Base-by-base conservation (phyloP, 2,329 filamentous ascomycete species). In the Colletotrichum sp. region DNA sequence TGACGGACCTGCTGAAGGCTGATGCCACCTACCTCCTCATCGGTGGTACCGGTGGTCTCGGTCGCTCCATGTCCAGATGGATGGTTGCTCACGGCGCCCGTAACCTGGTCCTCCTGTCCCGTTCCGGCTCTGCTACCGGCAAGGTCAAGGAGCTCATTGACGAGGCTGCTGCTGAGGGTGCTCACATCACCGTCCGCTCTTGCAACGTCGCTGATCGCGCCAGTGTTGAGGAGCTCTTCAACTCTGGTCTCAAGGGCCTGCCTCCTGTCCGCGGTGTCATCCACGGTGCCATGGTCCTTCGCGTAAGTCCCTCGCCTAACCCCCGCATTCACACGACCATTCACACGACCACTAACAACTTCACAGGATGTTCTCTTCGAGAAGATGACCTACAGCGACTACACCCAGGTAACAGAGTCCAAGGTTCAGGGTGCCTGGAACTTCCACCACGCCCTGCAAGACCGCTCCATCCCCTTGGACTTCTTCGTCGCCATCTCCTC, bases 401-500 rank as follows among this genome's bases (percentile, higher is more conserved):
- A 88, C 78, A 83, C 82, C 12, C 81, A 84, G 4, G 88, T 90
- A 49, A 85, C 89, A 52, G 83, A 86, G 59, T 87, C 88, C 77
- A 92, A 92, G 80, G 87, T 90, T 0, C 82, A 87, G 8, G 90
- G 89, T 8, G 88, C 87, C 3, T 89, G 87, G 86, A 91, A 92
- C 80, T 85, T 91, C 68, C 89, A 92, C 80, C 82, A 86, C 19
- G 85, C 86, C 2, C 83, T 90, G 3, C 77, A 81, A 27, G 79
- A 82, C 36, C 78, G 82, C 1, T 63, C 75, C 11, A 57, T 68
- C 22, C 81, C 83, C 0, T 83, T 90, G 2, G 88, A 90, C 80
- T 91, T 92, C 82, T 91, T 91, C 81, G 83, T 90, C 29, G 85
- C 87, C 30, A 86, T 90, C n/a, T 91, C 90, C 0, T 89, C 89